A percentile compares a stretch with the other conserved stretches of the same genome.
Evolutionary conservation across 192 early-diverging fungal genomes (phyloP).

Genomic region (Backusella circina): DNA sequence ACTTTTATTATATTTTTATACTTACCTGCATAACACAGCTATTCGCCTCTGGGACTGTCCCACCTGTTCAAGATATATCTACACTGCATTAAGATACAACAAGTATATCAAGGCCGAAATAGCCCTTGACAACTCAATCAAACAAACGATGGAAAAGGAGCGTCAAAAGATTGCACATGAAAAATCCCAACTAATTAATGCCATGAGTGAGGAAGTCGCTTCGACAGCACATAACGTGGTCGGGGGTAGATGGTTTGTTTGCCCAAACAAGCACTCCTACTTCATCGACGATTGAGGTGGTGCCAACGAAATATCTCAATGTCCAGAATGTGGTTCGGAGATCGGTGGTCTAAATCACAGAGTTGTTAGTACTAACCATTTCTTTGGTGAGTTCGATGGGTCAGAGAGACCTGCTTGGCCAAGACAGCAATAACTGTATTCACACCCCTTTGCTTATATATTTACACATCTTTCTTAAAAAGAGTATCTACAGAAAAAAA

Average conservation of each 20-base stretch:
- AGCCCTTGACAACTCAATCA: constrained; percentile 29
- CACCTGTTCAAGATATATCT: constrained; percentile 20
- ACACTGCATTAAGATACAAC: constrained; percentile 29
- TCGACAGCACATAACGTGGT: constrained; percentile 20
- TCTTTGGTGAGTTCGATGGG: constrained; percentile 42
- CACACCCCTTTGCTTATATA: too few species aligned
- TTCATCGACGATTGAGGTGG: constrained; percentile 42
- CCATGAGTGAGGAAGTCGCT: constrained; percentile 30
- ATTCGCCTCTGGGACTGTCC: constrained; percentile 41
- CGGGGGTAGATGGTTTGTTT: constrained; percentile 41
- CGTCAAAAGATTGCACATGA: constrained; percentile 25
- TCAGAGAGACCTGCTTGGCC: constrained; percentile 32
- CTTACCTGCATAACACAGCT: too few species aligned
- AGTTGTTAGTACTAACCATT: constrained; percentile 27
- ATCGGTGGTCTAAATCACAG: constrained; percentile 35
- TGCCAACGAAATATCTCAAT: constrained; percentile 28
- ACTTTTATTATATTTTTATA: too few species aligned
- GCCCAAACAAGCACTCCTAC: constrained; percentile 36
- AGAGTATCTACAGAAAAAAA: too few species aligned
- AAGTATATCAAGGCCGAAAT: constrained; percentile 28
- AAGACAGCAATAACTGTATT: constrained; percentile 8
- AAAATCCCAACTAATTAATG: constrained; percentile 25
- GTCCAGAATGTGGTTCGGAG: constrained; percentile 22
- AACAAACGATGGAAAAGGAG: constrained; percentile 20
- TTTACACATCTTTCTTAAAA: too few species aligned